A percentile compares a stretch with the other conserved stretches of the same genome.
These are phyloP conservation scores for Puccinellia tenuiflora DNA, from an alignment of 176 grass and related monocot genomes.

Conservation along the genomic window DNA sequence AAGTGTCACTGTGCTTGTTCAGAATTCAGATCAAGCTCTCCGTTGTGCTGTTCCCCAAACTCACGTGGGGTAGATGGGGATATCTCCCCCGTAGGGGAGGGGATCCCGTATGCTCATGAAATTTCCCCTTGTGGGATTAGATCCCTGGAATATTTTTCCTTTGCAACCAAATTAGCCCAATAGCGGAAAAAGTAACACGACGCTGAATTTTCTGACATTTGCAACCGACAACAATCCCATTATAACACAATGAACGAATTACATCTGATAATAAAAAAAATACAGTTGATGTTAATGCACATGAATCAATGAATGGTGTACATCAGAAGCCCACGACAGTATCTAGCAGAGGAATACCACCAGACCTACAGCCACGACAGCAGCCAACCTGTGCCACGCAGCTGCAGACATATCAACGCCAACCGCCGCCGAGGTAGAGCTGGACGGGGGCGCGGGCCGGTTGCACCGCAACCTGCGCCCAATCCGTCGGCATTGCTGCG, in stretches of 20 bases:
- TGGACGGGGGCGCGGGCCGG: neutral
- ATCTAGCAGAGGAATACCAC: neutral
- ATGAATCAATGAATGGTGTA: neutral
- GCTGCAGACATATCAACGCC: neutral
- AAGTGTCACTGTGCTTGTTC: too few relatives aligned
- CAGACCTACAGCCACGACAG: neutral
- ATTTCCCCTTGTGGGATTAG: too few relatives aligned
- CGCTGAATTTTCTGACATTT: neutral
- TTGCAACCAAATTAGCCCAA: too few relatives aligned
- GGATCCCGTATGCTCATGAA: too few relatives aligned
- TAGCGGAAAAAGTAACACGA: too few relatives aligned
- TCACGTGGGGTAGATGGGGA: too few relatives aligned
- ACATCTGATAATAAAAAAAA: neutral
- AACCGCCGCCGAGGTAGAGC: neutral
- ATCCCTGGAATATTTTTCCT: too few relatives aligned
- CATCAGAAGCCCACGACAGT: neutral
- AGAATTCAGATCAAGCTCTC: too few relatives aligned
- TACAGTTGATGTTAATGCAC: neutral
- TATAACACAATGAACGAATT: neutral
- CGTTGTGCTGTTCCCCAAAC: too few relatives aligned
- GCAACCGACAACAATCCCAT: neutral
- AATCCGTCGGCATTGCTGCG: neutral
- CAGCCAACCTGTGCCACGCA: neutral
- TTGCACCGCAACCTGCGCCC: neutral
- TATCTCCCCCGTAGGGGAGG: too few relatives aligned